Percentiles rank a stretch among this genome's conserved stretches.
phyloP scores from a whole-genome alignment of 441 rosid genomes.

The Brassica balearica region DNA sequence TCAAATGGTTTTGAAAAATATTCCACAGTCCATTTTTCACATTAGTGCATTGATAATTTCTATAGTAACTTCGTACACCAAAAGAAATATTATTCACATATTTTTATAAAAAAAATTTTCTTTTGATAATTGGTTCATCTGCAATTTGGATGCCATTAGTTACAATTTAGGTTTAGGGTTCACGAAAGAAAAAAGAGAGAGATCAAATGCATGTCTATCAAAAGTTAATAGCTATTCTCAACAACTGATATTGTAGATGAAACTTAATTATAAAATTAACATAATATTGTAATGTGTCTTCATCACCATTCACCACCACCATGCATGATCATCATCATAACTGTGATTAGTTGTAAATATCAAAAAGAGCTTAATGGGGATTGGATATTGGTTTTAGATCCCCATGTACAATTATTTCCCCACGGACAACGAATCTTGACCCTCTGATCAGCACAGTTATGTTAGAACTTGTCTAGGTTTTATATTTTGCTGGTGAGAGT shows the following conservation, averaged over 20 bases:
- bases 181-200: not conserved
- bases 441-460: slow-evolving; percentile 2
- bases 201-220: not conserved
- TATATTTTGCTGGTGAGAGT: not conserved
- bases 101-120: not conserved
- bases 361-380: slow-evolving; percentile 32
- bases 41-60: slow-evolving; percentile 1
- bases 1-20: slow-evolving; percentile 28
- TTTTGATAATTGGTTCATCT: not conserved
- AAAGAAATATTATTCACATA: slow-evolving; percentile 4
- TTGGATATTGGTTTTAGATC: slow-evolving; percentile 27
- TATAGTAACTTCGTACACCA: slow-evolving; percentile 4
- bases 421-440: slow-evolving; percentile 2
- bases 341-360: slow-evolving; percentile 37
- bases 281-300: slow-evolving; percentile 19
- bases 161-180: not conserved
- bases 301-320: slow-evolving; percentile 21
- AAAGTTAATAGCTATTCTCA: not conserved
- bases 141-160: slow-evolving; percentile 1
- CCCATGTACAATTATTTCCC: not conserved
- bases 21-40: slow-evolving; percentile 30
- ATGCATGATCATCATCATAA: slow-evolving; percentile 25
- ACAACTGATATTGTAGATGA: not conserved
- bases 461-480: not conserved
- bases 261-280: not conserved